Evolutionary conservation across 805 yeast genomes (phyloP).

Genomic region (Candida cerambycidarum): DNA sequence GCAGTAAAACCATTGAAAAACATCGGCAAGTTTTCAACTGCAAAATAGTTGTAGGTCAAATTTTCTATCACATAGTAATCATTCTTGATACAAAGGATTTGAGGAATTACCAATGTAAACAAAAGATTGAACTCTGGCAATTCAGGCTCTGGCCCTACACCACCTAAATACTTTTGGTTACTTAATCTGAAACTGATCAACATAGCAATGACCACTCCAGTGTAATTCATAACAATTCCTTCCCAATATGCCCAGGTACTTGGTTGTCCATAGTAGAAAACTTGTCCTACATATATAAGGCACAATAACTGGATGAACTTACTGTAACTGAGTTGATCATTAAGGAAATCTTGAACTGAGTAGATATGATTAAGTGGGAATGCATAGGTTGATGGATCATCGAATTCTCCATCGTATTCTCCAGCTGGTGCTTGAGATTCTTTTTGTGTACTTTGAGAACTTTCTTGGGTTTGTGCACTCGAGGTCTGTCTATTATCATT

Average conservation of each 20-base stretch:
- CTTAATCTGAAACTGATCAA: constrained; percentile 25
- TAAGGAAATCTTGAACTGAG: constrained; percentile 38
- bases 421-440: not conserved
- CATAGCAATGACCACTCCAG: constrained; percentile 32
- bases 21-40: constrained; percentile 30
- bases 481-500: not conserved
- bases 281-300: constrained; percentile 28
- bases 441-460: not conserved
- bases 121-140: constrained; percentile 40
- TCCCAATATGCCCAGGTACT: constrained; percentile 18
- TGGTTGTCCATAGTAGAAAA: constrained; percentile 27
- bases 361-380: constrained; percentile 29
- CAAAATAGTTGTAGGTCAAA: constrained; percentile 36
- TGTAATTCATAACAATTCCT: constrained; percentile 31
- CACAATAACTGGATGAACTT: constrained; percentile 33
- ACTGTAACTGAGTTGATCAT: constrained; percentile 30
- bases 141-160: constrained; percentile 17
- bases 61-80: constrained; percentile 19
- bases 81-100: constrained; percentile 21
- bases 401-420: constrained; percentile 5
- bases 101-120: constrained; percentile 35
- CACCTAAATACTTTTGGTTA: constrained; percentile 17
- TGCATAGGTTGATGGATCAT: constrained; percentile 17
- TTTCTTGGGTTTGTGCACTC: too few species aligned
- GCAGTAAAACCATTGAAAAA: constrained; percentile 22